Conservation (phyloP, 1,284 basidiomycete genomes). For the Anthracocystis panici-leucophaei region DNA sequence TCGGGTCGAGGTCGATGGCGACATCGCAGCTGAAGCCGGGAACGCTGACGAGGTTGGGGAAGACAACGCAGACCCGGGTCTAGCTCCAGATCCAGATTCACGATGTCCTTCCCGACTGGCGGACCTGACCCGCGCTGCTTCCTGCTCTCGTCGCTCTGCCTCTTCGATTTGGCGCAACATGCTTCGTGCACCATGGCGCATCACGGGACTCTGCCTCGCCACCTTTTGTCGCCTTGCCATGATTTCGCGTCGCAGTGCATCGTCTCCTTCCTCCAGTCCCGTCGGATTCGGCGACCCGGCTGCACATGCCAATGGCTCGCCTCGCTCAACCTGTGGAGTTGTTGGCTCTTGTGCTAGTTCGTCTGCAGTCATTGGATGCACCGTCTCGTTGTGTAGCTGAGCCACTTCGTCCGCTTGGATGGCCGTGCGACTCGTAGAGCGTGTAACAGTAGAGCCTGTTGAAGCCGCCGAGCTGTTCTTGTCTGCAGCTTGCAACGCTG, state of each 20-base stretch:
- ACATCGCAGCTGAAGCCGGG: conserved; percentile 15
- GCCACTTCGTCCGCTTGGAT: conserved; percentile 51
- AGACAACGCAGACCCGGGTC: conserved; percentile 27
- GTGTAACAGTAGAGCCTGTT: neutral
- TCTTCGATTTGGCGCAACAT: conserved; percentile 54
- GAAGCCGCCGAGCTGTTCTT: neutral
- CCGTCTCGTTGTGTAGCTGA: conserved; percentile 36
- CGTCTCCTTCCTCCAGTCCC: conserved; percentile 32
- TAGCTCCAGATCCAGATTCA: conserved; percentile 18
- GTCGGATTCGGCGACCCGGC: conserved; percentile 17
- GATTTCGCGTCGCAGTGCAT: conserved; percentile 33
- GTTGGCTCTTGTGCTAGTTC: conserved; percentile 35
- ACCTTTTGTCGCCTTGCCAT: conserved; percentile 25
- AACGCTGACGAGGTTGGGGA: conserved; percentile 21
- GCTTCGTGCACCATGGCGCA: conserved; percentile 40
- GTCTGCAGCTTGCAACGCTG: neutral
- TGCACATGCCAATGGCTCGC: neutral
- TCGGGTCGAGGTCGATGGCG: conserved; percentile 17
- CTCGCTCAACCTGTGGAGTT: conserved; percentile 16
- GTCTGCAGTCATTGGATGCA: conserved; percentile 28
- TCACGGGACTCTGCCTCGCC: conserved; percentile 34
- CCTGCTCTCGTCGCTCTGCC: conserved; percentile 34
- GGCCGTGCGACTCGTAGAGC: conserved; percentile 28
- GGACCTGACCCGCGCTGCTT: conserved; percentile 22
- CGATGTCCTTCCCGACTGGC: conserved; percentile 17